Conservation (phyloP, 257 asterid species). For the Eustoma russellianum region DNA sequence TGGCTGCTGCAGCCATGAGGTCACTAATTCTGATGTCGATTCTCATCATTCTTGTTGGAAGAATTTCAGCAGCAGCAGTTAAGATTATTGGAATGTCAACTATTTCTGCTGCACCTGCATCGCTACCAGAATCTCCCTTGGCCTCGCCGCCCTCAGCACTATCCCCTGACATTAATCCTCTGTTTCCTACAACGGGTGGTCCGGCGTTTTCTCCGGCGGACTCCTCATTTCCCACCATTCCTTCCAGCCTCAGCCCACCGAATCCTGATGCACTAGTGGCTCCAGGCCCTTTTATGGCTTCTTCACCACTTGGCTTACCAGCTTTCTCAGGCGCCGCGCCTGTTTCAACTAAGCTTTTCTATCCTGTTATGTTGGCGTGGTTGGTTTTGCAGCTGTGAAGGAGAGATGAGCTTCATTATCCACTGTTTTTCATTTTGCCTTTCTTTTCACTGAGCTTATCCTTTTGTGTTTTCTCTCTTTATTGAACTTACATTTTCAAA, state of each 20-base stretch:
- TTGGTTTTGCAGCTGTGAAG: too few species aligned
- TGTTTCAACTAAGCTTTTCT: neutral
- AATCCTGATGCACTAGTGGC: conserved; percentile 60
- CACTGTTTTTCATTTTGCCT: too few species aligned
- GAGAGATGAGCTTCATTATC: too few species aligned
- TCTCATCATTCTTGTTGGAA: conserved; percentile 13
- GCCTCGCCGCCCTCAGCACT: conserved; percentile 44
- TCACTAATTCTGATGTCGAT: conserved; percentile 14
- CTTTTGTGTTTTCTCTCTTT: too few species aligned
- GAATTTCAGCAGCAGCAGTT: conserved; percentile 6
- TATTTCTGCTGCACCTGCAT: conserved; percentile 81
- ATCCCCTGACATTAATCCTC: conserved; percentile 75
- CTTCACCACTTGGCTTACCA: conserved; percentile 32
- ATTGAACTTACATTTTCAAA: too few species aligned
- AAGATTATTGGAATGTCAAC: conserved; percentile 41
- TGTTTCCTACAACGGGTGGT: conserved; percentile 70
- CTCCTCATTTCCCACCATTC: conserved; percentile 56
- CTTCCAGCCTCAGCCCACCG: conserved; percentile 94
- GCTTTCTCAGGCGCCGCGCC: conserved; percentile 35
- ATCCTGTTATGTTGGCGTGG: too few species aligned
- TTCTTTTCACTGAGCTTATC: too few species aligned
- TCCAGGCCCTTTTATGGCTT: conserved; percentile 42
- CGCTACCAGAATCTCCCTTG: conserved; percentile 51
- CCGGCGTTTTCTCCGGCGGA: conserved; percentile 63
- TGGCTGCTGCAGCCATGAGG: conserved; percentile 30